Percentiles rank a stretch among this genome's conserved stretches.
These are phyloP conservation scores for Thalassiosira livingstoniorum DNA, from an alignment of 352 stramenopile genomes.

Conservation along the genomic window DNA sequence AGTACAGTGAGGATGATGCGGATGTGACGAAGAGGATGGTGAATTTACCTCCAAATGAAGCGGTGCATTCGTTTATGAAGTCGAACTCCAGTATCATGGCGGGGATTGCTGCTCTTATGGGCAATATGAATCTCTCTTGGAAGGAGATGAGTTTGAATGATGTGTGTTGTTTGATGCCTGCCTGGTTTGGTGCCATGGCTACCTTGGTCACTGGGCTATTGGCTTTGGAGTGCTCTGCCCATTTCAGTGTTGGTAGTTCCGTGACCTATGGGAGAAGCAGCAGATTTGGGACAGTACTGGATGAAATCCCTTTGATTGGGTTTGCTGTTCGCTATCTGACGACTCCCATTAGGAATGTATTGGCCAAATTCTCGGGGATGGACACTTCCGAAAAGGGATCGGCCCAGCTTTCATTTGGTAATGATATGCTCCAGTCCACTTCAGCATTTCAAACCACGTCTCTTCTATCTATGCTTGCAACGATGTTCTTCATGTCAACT, in stretches of 20 bases:
- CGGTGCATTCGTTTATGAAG: conserved; percentile 15
- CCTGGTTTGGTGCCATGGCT: conserved; percentile 84
- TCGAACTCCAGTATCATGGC: conserved; percentile 29
- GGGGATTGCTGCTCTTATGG: conserved; percentile 38
- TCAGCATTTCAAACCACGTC: conserved; percentile 47
- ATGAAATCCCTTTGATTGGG: conserved; percentile 54
- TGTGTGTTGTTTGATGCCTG: conserved; percentile 85
- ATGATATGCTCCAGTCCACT: too few species aligned
- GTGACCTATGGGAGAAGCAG: conserved; percentile 3
- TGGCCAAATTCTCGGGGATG: conserved; percentile 34
- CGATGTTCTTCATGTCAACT: conserved; percentile 94
- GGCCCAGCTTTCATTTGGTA: too few species aligned
- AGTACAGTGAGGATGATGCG: too few species aligned
- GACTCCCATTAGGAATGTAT: not conserved
- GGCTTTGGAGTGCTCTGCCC: conserved; percentile 51
- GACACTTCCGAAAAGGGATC: not conserved
- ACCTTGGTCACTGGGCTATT: conserved; percentile 57
- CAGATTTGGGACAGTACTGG: conserved; percentile 50
- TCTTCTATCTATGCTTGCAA: conserved; percentile 44
- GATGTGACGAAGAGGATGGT: conserved; percentile 8
- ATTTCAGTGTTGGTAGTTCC: conserved; percentile 33
- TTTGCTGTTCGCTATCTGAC: conserved; percentile 30
- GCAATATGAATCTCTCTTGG: conserved; percentile 36
- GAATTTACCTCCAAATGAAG: conserved; percentile 16
- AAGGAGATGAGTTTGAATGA: conserved; percentile 83